Percentiles rank a stretch among this genome's conserved stretches.
Evolutionary conservation across 2,329 filamentous ascomycete genomes (phyloP).

Genomic region (Immersiporthe knoxdaviesiana): DNA sequence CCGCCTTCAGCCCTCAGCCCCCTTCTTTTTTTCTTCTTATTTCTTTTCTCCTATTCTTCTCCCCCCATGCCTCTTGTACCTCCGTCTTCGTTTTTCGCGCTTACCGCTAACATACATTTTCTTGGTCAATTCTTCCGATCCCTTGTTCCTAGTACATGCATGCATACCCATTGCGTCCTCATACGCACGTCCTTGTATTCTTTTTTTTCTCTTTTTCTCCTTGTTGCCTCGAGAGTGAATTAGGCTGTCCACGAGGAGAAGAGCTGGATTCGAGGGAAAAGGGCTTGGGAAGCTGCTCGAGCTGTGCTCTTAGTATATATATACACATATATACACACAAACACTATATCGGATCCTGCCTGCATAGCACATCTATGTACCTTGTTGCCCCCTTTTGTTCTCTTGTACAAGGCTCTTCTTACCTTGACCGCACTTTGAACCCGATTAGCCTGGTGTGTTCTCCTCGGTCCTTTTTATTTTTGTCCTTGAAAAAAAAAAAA

Average conservation of each 20-base stretch:
- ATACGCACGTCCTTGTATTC: constrained; percentile 8
- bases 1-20: neutral
- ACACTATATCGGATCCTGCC: neutral
- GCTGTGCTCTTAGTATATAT: constrained; percentile 13
- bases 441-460: neutral
- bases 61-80: constrained; percentile 1
- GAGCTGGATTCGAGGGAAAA: no score
- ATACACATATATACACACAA: no score
- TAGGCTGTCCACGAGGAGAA: neutral
- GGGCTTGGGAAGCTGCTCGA: neutral
- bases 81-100: constrained; percentile 16
- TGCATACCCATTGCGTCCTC: constrained; percentile 17
- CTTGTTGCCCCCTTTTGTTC: neutral
- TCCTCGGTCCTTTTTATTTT: neutral
- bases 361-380: neutral
- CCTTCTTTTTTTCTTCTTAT: neutral
- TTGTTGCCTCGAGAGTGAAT: neutral
- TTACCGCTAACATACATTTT: constrained; percentile 20
- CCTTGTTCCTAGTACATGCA: constrained; percentile 21
- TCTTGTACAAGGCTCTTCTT: no score
- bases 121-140: constrained; percentile 21
- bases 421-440: neutral
- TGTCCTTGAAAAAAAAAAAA: neutral
- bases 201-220: neutral
- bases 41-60: neutral